Evolutionary conservation across 306 rosid species (phyloP).

Genomic region (Sphenostylis stenocarpa): DNA sequence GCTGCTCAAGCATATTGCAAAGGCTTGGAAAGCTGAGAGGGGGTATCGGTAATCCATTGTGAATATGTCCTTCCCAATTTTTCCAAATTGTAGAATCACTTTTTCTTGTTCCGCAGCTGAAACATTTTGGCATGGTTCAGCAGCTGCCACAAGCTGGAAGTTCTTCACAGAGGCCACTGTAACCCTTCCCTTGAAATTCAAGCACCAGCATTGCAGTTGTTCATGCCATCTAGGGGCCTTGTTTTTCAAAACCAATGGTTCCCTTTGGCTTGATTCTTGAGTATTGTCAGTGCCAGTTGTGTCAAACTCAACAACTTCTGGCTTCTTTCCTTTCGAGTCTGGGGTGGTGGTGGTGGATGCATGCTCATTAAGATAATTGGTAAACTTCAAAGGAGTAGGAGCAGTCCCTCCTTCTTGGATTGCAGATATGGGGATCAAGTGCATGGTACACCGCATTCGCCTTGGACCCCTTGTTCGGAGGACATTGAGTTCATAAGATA

Average conservation of each 20-base stretch:
- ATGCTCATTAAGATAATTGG: slow-evolving; percentile 38
- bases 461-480: slow-evolving; percentile 96
- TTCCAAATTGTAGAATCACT: slow-evolving; percentile 87
- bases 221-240: slow-evolving; percentile 97
- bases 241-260: slow-evolving; percentile 72
- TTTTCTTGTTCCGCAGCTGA: slow-evolving; percentile 76
- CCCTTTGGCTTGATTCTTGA: slow-evolving; percentile 35
- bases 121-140: slow-evolving; percentile 60
- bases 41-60: slow-evolving; percentile 98
- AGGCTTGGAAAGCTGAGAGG: slow-evolving; percentile 94
- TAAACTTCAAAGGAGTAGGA: slow-evolving; percentile 72
- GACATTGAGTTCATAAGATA: slow-evolving; percentile 82
- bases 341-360: slow-evolving; percentile 14
- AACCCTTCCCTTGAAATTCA: slow-evolving; percentile 93
- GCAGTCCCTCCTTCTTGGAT: slow-evolving; percentile 82
- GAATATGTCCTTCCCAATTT: slow-evolving; percentile 92
- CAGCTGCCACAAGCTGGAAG: slow-evolving; percentile 89
- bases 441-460: slow-evolving; percentile 81
- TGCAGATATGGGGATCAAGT: slow-evolving; percentile 70
- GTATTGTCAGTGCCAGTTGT: slow-evolving; percentile 29
- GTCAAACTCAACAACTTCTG: slow-evolving; percentile 37
- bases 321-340: slow-evolving; percentile 50
- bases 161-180: slow-evolving; percentile 96
- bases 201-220: slow-evolving; percentile 95
- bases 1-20: slow-evolving; percentile 92